Conservation (phyloP, 2,329 filamentous ascomycete species). For the Parafenestella ontariensis region DNA sequence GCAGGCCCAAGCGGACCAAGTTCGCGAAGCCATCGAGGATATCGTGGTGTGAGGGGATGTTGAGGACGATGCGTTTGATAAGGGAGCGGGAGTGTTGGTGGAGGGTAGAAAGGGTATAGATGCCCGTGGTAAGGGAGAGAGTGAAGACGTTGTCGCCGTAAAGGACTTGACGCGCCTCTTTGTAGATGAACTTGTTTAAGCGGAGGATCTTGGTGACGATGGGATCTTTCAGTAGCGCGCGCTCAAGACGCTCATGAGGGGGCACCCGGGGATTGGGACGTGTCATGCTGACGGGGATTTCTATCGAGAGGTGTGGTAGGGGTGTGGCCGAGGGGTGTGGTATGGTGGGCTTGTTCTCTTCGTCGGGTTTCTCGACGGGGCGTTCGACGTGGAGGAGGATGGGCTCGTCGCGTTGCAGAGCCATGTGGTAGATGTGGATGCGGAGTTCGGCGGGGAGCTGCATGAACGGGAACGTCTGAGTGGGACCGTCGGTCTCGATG, state of each 20-base stretch:
- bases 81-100: slow-evolving; percentile 54
- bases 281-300: not conserved
- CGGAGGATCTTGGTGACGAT: slow-evolving; percentile 50
- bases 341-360: slow-evolving; percentile 7
- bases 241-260: not conserved
- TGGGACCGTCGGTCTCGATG: not conserved
- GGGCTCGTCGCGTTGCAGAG: slow-evolving; percentile 37
- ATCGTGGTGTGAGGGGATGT: slow-evolving; percentile 56
- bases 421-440: slow-evolving; percentile 53
- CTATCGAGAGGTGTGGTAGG: not conserved
- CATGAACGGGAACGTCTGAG: slow-evolving; percentile 48
- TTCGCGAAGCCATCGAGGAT: slow-evolving; percentile 57
- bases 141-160: slow-evolving; percentile 45
- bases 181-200: slow-evolving; percentile 49
- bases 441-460: slow-evolving; percentile 56
- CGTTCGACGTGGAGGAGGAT: slow-evolving; percentile 39
- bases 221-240: slow-evolving; percentile 31
- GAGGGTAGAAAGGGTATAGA: slow-evolving; percentile 48
- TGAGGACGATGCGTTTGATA: slow-evolving; percentile 53
- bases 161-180: slow-evolving; percentile 41
- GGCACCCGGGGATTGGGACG: not conserved
- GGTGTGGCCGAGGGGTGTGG: not conserved
- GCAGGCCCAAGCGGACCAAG: slow-evolving; percentile 53
- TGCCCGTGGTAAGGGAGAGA: slow-evolving; percentile 48
- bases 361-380: slow-evolving; percentile 13